Evolutionary conservation across 2,329 filamentous ascomycete genomes (phyloP).

Genomic region (Aspergillus neoniger): DNA sequence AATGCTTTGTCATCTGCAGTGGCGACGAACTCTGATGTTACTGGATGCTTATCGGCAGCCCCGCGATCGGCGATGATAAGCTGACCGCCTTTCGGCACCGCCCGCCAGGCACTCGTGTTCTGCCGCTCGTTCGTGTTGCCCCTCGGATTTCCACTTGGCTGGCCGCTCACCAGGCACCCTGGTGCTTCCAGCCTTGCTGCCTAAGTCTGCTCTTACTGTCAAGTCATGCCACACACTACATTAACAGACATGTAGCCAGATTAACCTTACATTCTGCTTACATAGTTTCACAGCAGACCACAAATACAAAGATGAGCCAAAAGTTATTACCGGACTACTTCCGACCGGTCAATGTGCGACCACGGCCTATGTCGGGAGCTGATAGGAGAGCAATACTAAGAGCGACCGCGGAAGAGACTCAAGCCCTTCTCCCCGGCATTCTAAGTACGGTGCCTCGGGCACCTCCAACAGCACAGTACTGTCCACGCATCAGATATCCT

Average conservation of each 20-base stretch:
- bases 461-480: constrained; percentile 44
- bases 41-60: constrained; percentile 6
- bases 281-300: background rate
- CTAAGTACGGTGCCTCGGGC: constrained; percentile 47
- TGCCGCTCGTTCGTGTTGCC: constrained; percentile 7
- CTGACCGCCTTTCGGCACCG: constrained; percentile 24
- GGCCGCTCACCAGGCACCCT: background rate
- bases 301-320: background rate
- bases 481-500: constrained; percentile 40
- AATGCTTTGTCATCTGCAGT: constrained; percentile 36
- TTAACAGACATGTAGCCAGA: background rate
- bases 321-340: constrained; percentile 2
- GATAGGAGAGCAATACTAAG: constrained; percentile 35
- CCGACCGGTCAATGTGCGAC: background rate
- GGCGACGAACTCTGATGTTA: constrained; percentile 24
- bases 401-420: constrained; percentile 52
- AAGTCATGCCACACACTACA: background rate
- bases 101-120: constrained; percentile 3
- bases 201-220: background rate
- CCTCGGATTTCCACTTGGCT: background rate
- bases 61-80: constrained; percentile 32
- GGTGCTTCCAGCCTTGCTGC: background rate
- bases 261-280: background rate
- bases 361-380: background rate
- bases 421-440: constrained; percentile 50